Evolutionary conservation across 169 alveolate genomes (phyloP).

Genomic region (Plasmodium coatneyi): DNA sequence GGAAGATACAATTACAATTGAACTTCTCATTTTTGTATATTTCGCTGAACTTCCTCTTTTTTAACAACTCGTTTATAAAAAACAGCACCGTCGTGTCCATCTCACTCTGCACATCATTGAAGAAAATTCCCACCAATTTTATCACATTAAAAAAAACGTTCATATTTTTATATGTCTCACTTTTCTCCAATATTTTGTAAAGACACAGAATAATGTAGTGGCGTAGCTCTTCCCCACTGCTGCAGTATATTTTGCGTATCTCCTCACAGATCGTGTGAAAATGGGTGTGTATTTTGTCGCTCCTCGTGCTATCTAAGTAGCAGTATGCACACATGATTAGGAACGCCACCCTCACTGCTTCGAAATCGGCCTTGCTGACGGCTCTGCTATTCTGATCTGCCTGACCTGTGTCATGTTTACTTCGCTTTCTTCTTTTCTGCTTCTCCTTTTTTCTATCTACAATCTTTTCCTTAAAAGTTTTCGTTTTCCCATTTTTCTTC

Average conservation of each 20-base stretch:
- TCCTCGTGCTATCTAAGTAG: conserved; percentile 15
- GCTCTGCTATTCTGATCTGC: background rate
- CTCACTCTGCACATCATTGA: conserved; percentile 29
- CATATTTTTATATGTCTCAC: conserved; percentile 43
- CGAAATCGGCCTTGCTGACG: conserved; percentile 1
- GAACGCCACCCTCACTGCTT: conserved; percentile 29
- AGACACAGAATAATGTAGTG: conserved; percentile 46
- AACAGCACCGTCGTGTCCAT: conserved; percentile 2
- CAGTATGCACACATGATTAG: conserved; percentile 16
- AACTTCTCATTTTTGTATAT: conserved; percentile 29
- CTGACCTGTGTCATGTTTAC: background rate
- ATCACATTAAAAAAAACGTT: conserved; percentile 25
- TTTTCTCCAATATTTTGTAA: conserved; percentile 50
- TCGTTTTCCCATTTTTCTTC: conserved; percentile 36
- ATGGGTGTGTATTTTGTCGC: conserved; percentile 10
- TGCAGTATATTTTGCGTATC: conserved; percentile 26
- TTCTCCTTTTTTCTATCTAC: background rate
- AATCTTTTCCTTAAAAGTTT: conserved; percentile 6
- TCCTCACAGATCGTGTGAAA: conserved; percentile 33
- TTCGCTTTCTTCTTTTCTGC: background rate
- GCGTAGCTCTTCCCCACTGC: background rate
- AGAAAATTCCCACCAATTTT: conserved; percentile 28
- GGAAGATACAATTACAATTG: conserved; percentile 21
- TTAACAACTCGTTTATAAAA: conserved; percentile 51
- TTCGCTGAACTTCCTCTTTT: conserved; percentile 9